These are phyloP conservation scores for Rosa multiflora DNA, from an alignment of 306 rosid species.

Conservation along the genomic window DNA sequence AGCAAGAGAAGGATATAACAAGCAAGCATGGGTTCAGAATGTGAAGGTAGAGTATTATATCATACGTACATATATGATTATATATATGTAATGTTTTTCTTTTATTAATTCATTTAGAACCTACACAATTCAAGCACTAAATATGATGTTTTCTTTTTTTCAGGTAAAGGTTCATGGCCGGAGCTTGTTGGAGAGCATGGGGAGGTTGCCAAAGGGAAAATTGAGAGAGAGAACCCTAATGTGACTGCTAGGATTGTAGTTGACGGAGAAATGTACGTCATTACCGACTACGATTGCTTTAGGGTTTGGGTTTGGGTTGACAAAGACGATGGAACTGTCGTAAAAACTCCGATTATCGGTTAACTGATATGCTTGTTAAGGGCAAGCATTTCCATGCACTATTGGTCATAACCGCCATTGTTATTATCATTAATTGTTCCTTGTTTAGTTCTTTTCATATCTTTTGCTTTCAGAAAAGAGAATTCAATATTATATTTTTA, in stretches of 20 bases:
- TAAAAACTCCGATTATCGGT: constrained; percentile 27
- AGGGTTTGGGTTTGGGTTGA: constrained; percentile 52
- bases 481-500: no score
- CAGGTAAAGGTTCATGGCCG: constrained; percentile 48
- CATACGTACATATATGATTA: neutral
- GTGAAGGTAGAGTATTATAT: neutral
- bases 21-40: constrained; percentile 13
- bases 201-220: constrained; percentile 36
- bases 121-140: neutral
- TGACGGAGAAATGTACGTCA: constrained; percentile 28
- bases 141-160: neutral
- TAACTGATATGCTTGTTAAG: neutral
- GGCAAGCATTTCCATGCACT: no score
- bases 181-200: constrained; percentile 46
- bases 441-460: no score
- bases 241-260: constrained; percentile 39
- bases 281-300: constrained; percentile 25
- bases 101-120: no score
- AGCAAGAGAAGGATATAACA: neutral
- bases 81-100: no score
- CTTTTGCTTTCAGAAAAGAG: no score
- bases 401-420: no score
- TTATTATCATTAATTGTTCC: no score
- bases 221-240: constrained; percentile 43
- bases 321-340: constrained; percentile 27